phyloP scores from a whole-genome alignment of 2,329 filamentous ascomycete species.

The Coccinonectria pachysandricola region DNA sequence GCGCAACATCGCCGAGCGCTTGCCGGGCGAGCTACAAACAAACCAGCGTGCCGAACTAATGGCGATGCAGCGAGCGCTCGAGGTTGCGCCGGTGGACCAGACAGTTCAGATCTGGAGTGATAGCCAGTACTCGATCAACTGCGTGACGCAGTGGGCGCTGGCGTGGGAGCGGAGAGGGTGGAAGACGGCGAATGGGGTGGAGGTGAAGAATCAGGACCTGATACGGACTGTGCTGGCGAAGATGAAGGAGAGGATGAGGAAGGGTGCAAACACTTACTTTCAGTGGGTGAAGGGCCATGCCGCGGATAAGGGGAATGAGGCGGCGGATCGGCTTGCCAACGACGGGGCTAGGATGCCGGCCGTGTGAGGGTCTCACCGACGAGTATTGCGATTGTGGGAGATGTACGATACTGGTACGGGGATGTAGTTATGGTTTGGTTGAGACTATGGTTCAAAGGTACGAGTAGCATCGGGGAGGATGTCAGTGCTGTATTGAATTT shows the following conservation, averaged over 20 bases:
- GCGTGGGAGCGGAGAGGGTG: constrained; percentile 70
- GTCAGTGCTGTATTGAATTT: too few relatives aligned
- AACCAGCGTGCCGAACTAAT: constrained; percentile 96
- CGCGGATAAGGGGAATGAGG: constrained; percentile 61
- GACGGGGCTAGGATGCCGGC: constrained; percentile 23
- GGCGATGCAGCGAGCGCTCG: constrained; percentile 73
- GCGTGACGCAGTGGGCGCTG: constrained; percentile 71
- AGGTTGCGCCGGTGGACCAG: constrained; percentile 58
- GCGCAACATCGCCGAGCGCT: constrained; percentile 63
- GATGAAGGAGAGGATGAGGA: constrained; percentile 57
- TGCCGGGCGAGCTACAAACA: constrained; percentile 67
- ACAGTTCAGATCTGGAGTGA: constrained; percentile 76
- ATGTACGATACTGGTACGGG: too few relatives aligned
- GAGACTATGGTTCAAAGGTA: too few relatives aligned
- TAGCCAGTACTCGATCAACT: constrained; percentile 83
- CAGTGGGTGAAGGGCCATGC: constrained; percentile 87
- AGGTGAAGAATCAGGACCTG: constrained; percentile 81
- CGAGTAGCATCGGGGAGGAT: too few relatives aligned
- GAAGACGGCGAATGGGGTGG: constrained; percentile 58
- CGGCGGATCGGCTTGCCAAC: constrained; percentile 70
- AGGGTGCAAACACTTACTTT: constrained; percentile 56
- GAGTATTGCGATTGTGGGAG: too few relatives aligned
- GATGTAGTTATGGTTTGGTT: too few relatives aligned
- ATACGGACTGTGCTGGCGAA: constrained; percentile 60
- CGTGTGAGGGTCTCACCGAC: too few relatives aligned